Base-by-base conservation (phyloP, 2,329 filamentous ascomycete species). In the Diaporthe sp. region DNA sequence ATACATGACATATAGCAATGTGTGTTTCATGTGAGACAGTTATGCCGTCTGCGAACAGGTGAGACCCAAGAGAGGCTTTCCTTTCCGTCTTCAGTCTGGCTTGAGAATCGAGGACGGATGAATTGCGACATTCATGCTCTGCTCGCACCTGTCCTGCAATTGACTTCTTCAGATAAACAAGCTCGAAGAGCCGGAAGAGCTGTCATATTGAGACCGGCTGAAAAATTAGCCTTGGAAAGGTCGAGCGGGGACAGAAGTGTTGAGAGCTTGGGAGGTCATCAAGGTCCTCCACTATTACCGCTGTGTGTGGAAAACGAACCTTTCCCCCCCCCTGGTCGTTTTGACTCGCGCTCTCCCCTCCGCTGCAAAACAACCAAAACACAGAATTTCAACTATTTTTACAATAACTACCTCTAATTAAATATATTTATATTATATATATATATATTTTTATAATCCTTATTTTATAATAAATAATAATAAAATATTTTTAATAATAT, bases 201-300 rank as follows among this genome's bases (percentile, higher is more conserved):
- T 51, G 31, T 12, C 46, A 65, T 42, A 4, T 53, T 49, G 8
- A 28, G 31, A 28, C 15, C 13, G 7, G 22, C 25, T 6, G 46
- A 28, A 55, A 28, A n/a, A 19, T 17, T 8, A 39, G 15, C 31
- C 28, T 34, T 51, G 3, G 22, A 22, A 19, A 25, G 31, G n/a
- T n/a, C 31, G 15, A 51, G 19, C 3, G 13, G 34, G 22, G 31
- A 25, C 31, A 13, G 13, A 39, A 39, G 25, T 68, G 65, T 68
- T 68, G 65, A 28, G 46, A 68, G 25, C 22, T 39, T 53, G 46
- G 49, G 31, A 39, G 65, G 22, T 68, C 46, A 53, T 68, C 65
- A 68, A 70, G 34, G 65, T 55, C 13, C n/a, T 22, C 49, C 31
- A 8, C n/a, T 28, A 34, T 22, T 22, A 12, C 25, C n/a, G n/a